phyloP scores from a whole-genome alignment of 225 moss, liverwort and hornwort species.

The Pseudisothecium myosuroides region DNA sequence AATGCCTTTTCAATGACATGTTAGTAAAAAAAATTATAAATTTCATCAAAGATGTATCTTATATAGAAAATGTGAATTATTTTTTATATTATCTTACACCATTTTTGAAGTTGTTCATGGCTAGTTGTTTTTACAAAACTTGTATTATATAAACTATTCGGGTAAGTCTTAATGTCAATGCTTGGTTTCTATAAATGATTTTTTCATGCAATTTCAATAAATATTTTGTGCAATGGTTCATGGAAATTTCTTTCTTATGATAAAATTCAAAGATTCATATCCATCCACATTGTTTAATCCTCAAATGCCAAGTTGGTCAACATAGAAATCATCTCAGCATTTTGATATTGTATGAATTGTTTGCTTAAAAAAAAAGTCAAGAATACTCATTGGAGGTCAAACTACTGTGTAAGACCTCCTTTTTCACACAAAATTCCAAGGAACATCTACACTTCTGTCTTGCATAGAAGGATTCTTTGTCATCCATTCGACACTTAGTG shows the following conservation, averaged over 20 bases:
- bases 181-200: background rate
- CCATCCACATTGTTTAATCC: accelerated
- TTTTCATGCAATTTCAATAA: background rate
- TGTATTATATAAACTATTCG: no score
- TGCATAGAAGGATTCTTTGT: accelerated
- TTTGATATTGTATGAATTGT: accelerated
- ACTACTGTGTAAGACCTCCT: accelerated
- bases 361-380: background rate
- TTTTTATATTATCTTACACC: background rate
- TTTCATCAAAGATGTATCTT: background rate
- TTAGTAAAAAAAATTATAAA: no score
- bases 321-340: accelerated
- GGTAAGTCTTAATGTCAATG: no score
- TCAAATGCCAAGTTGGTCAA: accelerated
- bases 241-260: no score
- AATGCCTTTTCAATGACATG: background rate
- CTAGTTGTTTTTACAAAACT: background rate
- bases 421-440: background rate
- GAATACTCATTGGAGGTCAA: background rate
- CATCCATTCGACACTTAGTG: accelerated
- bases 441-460: background rate
- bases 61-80: background rate
- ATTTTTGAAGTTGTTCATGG: background rate
- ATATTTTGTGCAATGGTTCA: background rate
- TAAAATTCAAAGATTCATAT: background rate